phyloP scores from a whole-genome alignment of 768 basidiomycete species.

The Fomitopsis pulvina region DNA sequence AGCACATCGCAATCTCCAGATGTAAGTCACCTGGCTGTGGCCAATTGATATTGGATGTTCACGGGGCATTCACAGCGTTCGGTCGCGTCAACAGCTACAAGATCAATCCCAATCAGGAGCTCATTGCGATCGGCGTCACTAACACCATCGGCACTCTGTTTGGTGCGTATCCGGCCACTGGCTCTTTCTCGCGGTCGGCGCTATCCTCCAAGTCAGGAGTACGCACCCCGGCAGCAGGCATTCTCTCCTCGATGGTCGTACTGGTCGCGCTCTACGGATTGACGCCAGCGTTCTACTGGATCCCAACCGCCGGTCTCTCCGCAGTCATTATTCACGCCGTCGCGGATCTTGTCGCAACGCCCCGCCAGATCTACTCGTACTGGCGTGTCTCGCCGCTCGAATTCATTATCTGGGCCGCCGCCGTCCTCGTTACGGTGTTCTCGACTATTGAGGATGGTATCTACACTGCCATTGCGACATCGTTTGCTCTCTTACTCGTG shows the following conservation, averaged over 20 bases:
- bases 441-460: constrained; percentile 92
- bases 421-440: constrained; percentile 87
- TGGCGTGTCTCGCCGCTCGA: constrained; percentile 95
- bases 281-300: constrained; percentile 90
- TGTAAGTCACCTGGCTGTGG: no score
- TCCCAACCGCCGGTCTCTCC: constrained; percentile 74
- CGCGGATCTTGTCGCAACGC: constrained; percentile 80
- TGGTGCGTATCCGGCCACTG: constrained; percentile 91
- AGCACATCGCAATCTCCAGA: constrained; percentile 97
- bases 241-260: constrained; percentile 81
- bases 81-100: constrained; percentile 94
- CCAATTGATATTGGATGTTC: no score
- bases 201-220: constrained; percentile 95
- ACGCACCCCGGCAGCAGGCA: constrained; percentile 89
- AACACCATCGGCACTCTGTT: constrained; percentile 90
- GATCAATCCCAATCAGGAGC: constrained; percentile 88
- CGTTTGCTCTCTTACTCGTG: constrained; percentile 72
- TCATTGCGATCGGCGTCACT: constrained; percentile 96
- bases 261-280: constrained; percentile 93
- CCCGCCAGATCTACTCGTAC: constrained; percentile 76
- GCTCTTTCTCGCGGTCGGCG: constrained; percentile 97
- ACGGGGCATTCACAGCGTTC: constrained; percentile 49
- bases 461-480: constrained; percentile 79
- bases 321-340: constrained; percentile 96
- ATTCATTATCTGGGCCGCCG: constrained; percentile 81